Conservation (phyloP, 78 protist genomes). For the Dictyostelium citrinum region DNA sequence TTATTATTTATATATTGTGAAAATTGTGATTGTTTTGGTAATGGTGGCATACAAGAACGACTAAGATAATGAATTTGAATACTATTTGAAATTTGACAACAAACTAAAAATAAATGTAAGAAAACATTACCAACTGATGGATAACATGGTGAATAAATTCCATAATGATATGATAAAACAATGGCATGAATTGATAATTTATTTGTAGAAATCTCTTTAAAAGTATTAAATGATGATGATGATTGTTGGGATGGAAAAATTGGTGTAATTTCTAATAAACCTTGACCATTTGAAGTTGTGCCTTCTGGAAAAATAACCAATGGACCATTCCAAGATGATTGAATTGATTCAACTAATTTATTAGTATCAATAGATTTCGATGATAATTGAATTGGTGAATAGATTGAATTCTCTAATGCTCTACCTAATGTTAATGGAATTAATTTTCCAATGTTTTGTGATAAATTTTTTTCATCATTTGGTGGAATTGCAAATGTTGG, state of each 20-base stretch:
- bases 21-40: neutral
- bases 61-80: slow-evolving; percentile 47
- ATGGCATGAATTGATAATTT: neutral
- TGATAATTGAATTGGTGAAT: slow-evolving; percentile 15
- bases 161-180: slow-evolving; percentile 24
- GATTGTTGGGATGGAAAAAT: neutral
- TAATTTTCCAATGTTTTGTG: neutral
- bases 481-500: slow-evolving; percentile 72
- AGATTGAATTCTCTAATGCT: slow-evolving; percentile 53
- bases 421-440: slow-evolving; percentile 6
- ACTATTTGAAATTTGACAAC: slow-evolving; percentile 20
- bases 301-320: slow-evolving; percentile 44
- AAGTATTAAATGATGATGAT: neutral
- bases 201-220: neutral
- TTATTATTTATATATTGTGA: neutral
- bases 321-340: slow-evolving; percentile 46
- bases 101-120: slow-evolving; percentile 22
- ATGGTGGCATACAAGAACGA: slow-evolving; percentile 21
- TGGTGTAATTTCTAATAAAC: neutral
- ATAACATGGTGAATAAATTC: slow-evolving; percentile 17
- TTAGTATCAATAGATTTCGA: neutral
- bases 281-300: slow-evolving; percentile 61
- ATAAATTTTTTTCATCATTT: neutral
- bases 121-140: slow-evolving; percentile 20
- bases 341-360: neutral